Percentiles rank a stretch among this genome's conserved stretches.
phyloP scores from a whole-genome alignment of 768 basidiomycete species.

The Cyathus striatus region DNA sequence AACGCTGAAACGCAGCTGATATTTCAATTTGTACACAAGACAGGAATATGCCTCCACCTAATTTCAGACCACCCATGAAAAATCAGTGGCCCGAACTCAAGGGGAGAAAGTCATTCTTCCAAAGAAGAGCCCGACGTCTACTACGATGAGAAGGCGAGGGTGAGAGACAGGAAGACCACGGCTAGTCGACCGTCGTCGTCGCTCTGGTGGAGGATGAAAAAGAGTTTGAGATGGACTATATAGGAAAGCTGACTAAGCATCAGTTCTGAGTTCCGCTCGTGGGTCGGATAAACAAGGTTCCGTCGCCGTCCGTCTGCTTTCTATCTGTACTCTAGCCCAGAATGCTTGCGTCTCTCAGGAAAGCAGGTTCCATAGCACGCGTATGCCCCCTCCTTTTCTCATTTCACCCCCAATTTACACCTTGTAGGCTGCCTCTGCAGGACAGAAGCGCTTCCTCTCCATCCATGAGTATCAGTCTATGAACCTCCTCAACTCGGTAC shows the following conservation, averaged over 20 bases:
- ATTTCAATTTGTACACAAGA: slow-evolving; percentile 3
- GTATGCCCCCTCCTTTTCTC: slow-evolving; percentile 26
- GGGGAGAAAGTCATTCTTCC: slow-evolving; percentile 62
- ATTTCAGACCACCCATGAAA: slow-evolving; percentile 69
- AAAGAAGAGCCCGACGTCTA: slow-evolving; percentile 46
- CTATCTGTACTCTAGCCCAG: too few relatives aligned
- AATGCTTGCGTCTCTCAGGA: slow-evolving; percentile 70
- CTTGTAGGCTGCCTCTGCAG: slow-evolving; percentile 58
- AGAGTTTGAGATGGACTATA: slow-evolving; percentile 8
- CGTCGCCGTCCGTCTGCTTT: too few relatives aligned
- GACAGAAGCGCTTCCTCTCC: slow-evolving; percentile 88
- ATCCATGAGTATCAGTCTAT: slow-evolving; percentile 99
- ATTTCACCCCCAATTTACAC: slow-evolving; percentile 4
- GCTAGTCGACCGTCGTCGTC: slow-evolving; percentile 73
- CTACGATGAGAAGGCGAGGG: slow-evolving; percentile 28
- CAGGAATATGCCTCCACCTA: slow-evolving; percentile 64
- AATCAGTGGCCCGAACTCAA: slow-evolving; percentile 73
- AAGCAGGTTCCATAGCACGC: slow-evolving; percentile 58
- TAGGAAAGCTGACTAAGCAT: slow-evolving; percentile 40
- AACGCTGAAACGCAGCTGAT: neutral
- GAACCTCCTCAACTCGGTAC: slow-evolving; percentile 87
- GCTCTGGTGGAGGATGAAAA: slow-evolving; percentile 42
- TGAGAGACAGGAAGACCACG: slow-evolving; percentile 68
- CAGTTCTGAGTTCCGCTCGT: too few relatives aligned
- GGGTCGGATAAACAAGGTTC: too few relatives aligned